Evolutionary conservation across 2,329 filamentous ascomycete species (phyloP).

Genomic region (Blumeria hordei): DNA sequence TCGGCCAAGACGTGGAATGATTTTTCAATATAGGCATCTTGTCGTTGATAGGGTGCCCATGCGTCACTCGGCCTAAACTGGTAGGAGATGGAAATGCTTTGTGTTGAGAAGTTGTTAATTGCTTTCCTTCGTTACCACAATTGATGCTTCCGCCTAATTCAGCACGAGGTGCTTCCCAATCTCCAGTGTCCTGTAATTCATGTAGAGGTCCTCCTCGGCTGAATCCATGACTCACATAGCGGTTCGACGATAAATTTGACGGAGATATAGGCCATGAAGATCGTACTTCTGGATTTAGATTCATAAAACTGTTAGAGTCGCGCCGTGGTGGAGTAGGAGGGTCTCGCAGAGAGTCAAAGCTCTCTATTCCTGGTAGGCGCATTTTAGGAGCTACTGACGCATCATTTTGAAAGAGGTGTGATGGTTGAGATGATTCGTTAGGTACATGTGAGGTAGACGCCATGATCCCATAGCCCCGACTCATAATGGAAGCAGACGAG

Average conservation of each 20-base stretch:
- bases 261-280: not conserved
- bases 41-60: too few relatives aligned
- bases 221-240: constrained; percentile 14
- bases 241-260: constrained; percentile 15
- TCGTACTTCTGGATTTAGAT: constrained; percentile 3
- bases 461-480: not conserved
- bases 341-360: constrained; percentile 54
- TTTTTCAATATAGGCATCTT: too few relatives aligned
- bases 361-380: constrained; percentile 73
- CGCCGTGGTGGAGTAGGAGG: constrained; percentile 33
- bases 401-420: constrained; percentile 12
- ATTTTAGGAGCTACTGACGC: constrained; percentile 28
- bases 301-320: constrained; percentile 27
- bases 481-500: constrained; percentile 19
- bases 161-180: constrained; percentile 30
- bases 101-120: too few relatives aligned
- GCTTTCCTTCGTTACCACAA: constrained; percentile 19
- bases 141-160: constrained; percentile 28
- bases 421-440: constrained; percentile 9
- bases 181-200: constrained; percentile 34
- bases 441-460: not conserved
- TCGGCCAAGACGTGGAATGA: too few relatives aligned
- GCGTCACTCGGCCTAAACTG: too few relatives aligned
- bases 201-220: constrained; percentile 19
- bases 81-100: too few relatives aligned